phyloP scores from a whole-genome alignment of 2,329 filamentous ascomycete species.

The Lomentospora prolificans region DNA sequence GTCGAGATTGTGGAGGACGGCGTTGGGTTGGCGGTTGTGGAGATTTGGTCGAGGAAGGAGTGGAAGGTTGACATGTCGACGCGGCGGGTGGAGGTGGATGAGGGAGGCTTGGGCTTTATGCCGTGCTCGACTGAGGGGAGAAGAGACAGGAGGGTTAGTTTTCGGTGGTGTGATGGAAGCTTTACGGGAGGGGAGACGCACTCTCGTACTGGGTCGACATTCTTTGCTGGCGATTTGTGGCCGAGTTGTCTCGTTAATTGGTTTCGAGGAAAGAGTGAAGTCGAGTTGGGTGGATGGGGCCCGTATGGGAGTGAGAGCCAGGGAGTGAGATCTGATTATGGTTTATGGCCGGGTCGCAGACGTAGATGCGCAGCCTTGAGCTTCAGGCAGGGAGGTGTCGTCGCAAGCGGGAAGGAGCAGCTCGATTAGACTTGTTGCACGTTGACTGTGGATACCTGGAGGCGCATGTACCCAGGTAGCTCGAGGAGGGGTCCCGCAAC shows the following conservation, averaged over 20 bases:
- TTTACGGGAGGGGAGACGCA: slow-evolving; percentile 15
- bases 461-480: background rate
- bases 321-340: background rate
- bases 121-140: slow-evolving; percentile 45
- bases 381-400: slow-evolving; percentile 5
- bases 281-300: background rate
- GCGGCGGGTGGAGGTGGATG: slow-evolving; percentile 35
- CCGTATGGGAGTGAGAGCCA: too few species aligned
- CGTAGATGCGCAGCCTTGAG: background rate
- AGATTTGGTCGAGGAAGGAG: slow-evolving; percentile 45
- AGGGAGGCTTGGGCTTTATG: slow-evolving; percentile 10
- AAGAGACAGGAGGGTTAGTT: slow-evolving; percentile 3
- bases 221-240: slow-evolving; percentile 9
- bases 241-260: background rate
- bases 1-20: slow-evolving; percentile 16
- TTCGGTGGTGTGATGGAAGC: background rate
- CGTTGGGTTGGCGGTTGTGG: slow-evolving; percentile 21
- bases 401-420: background rate
- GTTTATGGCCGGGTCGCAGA: background rate
- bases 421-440: background rate
- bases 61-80: slow-evolving; percentile 56
- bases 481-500: background rate
- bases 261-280: background rate
- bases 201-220: slow-evolving; percentile 52
- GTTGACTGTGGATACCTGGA: slow-evolving; percentile 4